These are phyloP conservation scores for Rhizopogon sp. DNA, from an alignment of 768 basidiomycete species.

Conservation along the genomic window DNA sequence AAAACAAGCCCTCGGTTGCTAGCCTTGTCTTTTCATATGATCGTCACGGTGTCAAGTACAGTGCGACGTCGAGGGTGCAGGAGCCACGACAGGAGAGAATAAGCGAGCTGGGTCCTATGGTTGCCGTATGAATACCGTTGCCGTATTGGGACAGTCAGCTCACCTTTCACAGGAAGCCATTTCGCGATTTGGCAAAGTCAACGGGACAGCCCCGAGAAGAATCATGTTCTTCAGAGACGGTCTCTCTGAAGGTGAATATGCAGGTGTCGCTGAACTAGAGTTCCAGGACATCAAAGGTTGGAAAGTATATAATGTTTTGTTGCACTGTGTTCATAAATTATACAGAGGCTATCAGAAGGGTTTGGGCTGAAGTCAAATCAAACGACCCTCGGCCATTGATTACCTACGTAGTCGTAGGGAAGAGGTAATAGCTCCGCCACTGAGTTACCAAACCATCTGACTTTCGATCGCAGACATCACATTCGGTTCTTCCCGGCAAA, in stretches of 20 bases:
- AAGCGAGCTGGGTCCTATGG: constrained; percentile 35
- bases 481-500: constrained; percentile 42
- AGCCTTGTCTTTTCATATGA: constrained; percentile 58
- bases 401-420: constrained; percentile 60
- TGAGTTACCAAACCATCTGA: background rate
- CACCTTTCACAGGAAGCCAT: constrained; percentile 6
- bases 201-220: constrained; percentile 14
- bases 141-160: background rate
- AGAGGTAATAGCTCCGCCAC: constrained; percentile 28
- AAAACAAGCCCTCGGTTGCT: constrained; percentile 51
- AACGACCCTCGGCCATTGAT: constrained; percentile 30
- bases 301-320: background rate
- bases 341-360: constrained; percentile 22
- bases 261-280: constrained; percentile 36
- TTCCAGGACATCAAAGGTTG: constrained; percentile 40
- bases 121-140: constrained; percentile 20
- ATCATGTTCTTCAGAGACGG: constrained; percentile 50
- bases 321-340: background rate
- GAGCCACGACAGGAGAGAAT: constrained; percentile 45
- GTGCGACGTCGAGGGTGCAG: constrained; percentile 38
- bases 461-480: constrained; percentile 38
- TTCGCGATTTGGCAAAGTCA: background rate
- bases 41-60: constrained; percentile 38
- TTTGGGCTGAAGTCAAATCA: constrained; percentile 18
- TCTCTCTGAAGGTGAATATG: constrained; percentile 50